Evolutionary conservation across 129 eudicot genomes (phyloP), one percentile per base, ranked within the genome.

Genomic region (Chrysanthemum seticuspe): DNA sequence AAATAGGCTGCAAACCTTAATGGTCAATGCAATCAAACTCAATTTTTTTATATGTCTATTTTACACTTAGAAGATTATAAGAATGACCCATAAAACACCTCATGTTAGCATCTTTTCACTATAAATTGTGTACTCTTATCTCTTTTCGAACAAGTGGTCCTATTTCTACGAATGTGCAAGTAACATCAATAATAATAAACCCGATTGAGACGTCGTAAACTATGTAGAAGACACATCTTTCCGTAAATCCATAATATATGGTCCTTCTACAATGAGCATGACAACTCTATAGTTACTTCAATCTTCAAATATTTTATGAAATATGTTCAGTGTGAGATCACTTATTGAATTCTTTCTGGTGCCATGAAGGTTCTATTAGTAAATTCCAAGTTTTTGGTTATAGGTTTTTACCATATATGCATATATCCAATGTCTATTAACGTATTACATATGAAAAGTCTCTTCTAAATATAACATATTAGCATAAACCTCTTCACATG

Each of bases 111-210:
- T 63, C 55, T 36, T 75, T 73, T 56, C 67, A 47, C 36, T 16
- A 67, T 55, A 75, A 75, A 66, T 21, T 56, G 29, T 56, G 67
- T 75, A 67, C 61, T 48, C 45, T 13, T 15, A 75, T 67, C 67
- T 67, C 12, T 49, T 73, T 60, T 25, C 27, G 49, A 73, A 47
- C 69, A 27, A 14, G 65, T 75, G 79, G 79, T 75, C 79, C 79
- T 31, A 53, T 53, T 18, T 44, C 25, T 31, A 65, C 64, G 52
- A 34, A 31, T 53, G 36, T 70, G 65, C 57, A 48, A 58, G 34
- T 58, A 58, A 19, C 63, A 58, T 21, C 63, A 58, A 19, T 29
- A 19, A 58, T 10, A 58, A 58, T 21, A 58, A 58, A 58, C 63
- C 21, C 36, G 63, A 58, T 58, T 58, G 63, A 2, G 34, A 58